Conservation (phyloP, 805 yeast species). For the Teunomyces panamensis region DNA sequence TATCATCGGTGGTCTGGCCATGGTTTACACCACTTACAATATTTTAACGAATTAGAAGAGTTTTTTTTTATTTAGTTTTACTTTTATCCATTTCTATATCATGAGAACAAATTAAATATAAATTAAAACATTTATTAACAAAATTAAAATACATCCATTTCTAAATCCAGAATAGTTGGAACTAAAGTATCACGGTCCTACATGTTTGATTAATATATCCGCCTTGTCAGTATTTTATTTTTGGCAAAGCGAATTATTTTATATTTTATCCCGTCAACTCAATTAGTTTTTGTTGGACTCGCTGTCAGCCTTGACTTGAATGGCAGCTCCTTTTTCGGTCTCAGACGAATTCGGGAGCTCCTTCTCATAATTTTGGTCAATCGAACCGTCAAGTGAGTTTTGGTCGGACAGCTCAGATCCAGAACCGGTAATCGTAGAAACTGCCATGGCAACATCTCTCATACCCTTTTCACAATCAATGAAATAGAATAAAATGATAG, state of each 20-base stretch:
- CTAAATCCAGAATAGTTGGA: neutral
- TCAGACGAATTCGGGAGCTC: neutral
- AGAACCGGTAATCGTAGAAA: neutral
- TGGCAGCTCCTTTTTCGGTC: neutral
- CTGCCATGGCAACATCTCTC: slow-evolving; percentile 17
- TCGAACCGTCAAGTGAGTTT: neutral
- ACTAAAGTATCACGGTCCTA: too few relatives aligned
- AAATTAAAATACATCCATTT: neutral
- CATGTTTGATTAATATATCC: too few relatives aligned
- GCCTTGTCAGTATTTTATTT: too few relatives aligned
- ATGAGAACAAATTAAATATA: neutral
- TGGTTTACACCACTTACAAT: slow-evolving; percentile 67
- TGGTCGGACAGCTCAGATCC: neutral
- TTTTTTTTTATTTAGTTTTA: neutral
- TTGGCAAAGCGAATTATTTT: too few relatives aligned
- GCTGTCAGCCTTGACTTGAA: neutral
- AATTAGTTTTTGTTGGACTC: neutral
- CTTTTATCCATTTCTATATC: neutral
- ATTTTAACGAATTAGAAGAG: slow-evolving; percentile 27
- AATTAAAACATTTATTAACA: neutral
- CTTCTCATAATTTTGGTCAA: neutral
- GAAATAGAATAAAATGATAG: slow-evolving; percentile 20
- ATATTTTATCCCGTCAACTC: neutral
- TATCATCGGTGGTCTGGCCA: slow-evolving; percentile 55
- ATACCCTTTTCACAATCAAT: slow-evolving; percentile 33